Base-by-base conservation (phyloP, 148 eudicot genomes). In the Dysphania ambrosioides region DNA sequence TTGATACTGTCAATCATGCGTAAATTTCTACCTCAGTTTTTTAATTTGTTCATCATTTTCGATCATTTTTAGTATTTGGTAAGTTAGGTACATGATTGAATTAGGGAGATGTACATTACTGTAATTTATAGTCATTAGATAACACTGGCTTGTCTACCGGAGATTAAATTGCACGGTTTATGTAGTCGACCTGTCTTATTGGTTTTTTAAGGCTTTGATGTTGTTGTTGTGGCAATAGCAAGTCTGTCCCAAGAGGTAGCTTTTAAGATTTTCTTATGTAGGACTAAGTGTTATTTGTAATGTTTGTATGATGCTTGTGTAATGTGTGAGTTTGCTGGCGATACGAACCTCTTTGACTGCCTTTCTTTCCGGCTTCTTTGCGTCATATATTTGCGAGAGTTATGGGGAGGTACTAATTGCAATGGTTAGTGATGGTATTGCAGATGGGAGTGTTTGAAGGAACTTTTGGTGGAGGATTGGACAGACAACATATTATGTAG, bases 371-470 rank as follows among this genome's bases (percentile, higher is more conserved):
- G 31, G 23, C 26, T 29, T 27, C n/a, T n/a, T 7, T 10, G 6
- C 6, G 59, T 56, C 8, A n/a, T 26, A 2, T 62, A 15, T 34
- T 64, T 23, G 27, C 38, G 15, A 6, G 9, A 38, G 27, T 21
- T 36, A 15, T 35, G 24, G 18, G 31, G 30, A 29, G 32, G 15
- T 15, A 66, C 19, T 9, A 16, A 44, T 38, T 51, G 55, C 47
- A 11, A 70, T 11, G 13, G 16, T 24, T 70, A 4, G 5, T 75
- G 61, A 31, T 23, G 61, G 44, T 16, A 24, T 64, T 87, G 86
- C 88, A 95, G 97, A 80, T 95, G 98, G 98, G 98, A 92, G 36
- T 92, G 97, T 83, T 81, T 95, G 69, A 90, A 90, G 75, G 89
- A 95, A 56, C 71, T 95, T 71, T 74, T 95, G 80, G 76, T 85